Evolutionary conservation across 352 stramenopile genomes (phyloP), one percentile per base, ranked within the genome.

Genomic region (Phytophthora tentaculata): DNA sequence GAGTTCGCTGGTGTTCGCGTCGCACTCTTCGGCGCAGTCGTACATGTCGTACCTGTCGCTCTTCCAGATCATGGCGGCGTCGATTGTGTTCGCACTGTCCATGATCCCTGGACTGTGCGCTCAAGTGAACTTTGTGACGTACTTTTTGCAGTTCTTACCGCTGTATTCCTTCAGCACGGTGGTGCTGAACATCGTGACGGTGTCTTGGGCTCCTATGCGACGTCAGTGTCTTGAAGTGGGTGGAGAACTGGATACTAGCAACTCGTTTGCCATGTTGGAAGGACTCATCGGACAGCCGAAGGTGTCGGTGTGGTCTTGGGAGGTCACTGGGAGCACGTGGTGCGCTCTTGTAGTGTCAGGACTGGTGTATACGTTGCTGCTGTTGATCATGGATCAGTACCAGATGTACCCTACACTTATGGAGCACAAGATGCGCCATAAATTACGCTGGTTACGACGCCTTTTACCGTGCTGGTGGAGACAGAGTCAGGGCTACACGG

Each of bases 11-110:
- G 53, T 81, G 14, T 95, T 95, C 62, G 54, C 66, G 48, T 95
- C 87, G 7, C 82, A 92, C 44, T 90, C 87, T 49, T 93, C 87
- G 0, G 87, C 87, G 8, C 87, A 94, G 59, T 91, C 87, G 29
- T 83, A 89, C 64, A 84, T 94, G 74, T 88, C 84, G 56, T 94
- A 89, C 69, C 56, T 80, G 7, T 82, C 79, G 26, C 39, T 85
- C 8, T 95, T 94, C 50, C 87, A 95, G 65, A 77, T 93, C 14
- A 59, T 95, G 53, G 84, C 70, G 10, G 68, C 69, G 2, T 79
- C 68, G 0, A 61, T 89, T 19, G 54, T 85, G 19, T 88, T 86
- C 35, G 53, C 56, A 1, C 48, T 95, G 16, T 83, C 79, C 2
- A 81, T 81, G 48, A 37, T 84, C 2, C 84, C 85, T 13, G 76